Base-by-base conservation (phyloP, 306 rosid species). In the Cicer chorassanicum region DNA sequence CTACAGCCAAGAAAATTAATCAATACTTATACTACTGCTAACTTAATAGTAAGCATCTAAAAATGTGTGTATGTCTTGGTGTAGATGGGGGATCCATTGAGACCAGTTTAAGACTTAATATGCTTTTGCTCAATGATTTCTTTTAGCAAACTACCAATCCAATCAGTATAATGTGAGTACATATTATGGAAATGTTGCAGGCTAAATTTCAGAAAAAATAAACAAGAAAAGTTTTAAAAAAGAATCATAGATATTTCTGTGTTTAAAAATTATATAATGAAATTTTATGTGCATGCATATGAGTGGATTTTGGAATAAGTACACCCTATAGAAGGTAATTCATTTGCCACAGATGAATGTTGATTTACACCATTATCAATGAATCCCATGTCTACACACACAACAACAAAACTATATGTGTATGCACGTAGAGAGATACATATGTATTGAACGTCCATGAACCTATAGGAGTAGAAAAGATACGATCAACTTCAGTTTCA, bases 391-490 rank as follows among this genome's bases (percentile, higher is more conserved):
- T 50, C 64, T 13, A 73, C 21, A 56, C 3, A 45, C 6, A n/a
- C 8, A 5, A 2, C 49, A 70, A 62, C 13, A 41, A 39, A 62
- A n/a, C 21, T 63, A 63, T 63, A 16, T 41, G 6, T 41, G 51
- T 24, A 38, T 56, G 41, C 9, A 36, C 7, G 48, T 10, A 62
- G 57, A 29, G 36, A 29, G 36, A 34, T 61, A 53, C 7, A 14
- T 46, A 55, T 38, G 69, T 66, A 79, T 57, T 78, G 9, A 24
- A 57, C 16, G 6, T 24, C 29, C 75, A 67, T 46, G 81, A 82
- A 95, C 99, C 99, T 90, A 92, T 48, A 65, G 99, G 99, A 86
- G 98, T 84, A 64, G 96, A 87, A 80, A 92, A 92, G 84, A 95
- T 95, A 65, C 96, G 93, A 84, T 95, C 97, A 60, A 89, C 88